Evolutionary conservation across 2,329 filamentous ascomycete genomes (phyloP), one percentile per base, ranked within the genome.

Genomic region (Colletotrichum sp.): DNA sequence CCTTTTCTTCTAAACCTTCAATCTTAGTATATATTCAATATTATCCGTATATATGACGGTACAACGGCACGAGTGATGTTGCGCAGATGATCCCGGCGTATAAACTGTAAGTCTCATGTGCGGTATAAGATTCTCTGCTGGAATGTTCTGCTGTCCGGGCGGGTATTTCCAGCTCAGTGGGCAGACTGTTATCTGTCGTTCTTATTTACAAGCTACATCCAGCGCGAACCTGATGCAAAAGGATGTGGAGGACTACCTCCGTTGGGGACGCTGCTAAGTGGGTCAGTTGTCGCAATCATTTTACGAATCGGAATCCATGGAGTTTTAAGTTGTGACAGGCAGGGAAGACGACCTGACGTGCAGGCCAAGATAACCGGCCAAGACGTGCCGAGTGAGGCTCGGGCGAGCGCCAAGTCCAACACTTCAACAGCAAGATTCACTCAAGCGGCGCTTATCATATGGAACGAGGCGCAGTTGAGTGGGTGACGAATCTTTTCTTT

Each of bases 41-140:
- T 52, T 52, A 22, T 12, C 43, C n/a, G 43, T 12, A 52, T 3
- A 22, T 22, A 52, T 52, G 5, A n/a, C n/a, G 6, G 12, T n/a
- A 13, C 0, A 0, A 48, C 22, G 18, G 18, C 18, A 48, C 18
- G 1, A 22, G 43, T 12, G 10, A 22, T 13, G 5, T 22, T 48
- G 10, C 9, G 18, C 43, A 22, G 10, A 13, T 48, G 3, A 12
- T 22, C 6, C 5, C 18, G 9, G 9, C 39, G 9, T 43, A 6
- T n/a, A 3, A 16, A 39, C 4, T 15, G 16, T 16, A 16, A 2
- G 3, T 43, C 9, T 43, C 5, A 0, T 10, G 0, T 18, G 8
- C 10, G 39, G 1, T 43, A 1, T n/a, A 0, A 43, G 39, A 43
- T n/a, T 43, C 18, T 3, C 39, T 10, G 39, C 18, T 43, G 1